Base-by-base conservation (phyloP, 805 yeast species). In the Pichia sporocuriosa region DNA sequence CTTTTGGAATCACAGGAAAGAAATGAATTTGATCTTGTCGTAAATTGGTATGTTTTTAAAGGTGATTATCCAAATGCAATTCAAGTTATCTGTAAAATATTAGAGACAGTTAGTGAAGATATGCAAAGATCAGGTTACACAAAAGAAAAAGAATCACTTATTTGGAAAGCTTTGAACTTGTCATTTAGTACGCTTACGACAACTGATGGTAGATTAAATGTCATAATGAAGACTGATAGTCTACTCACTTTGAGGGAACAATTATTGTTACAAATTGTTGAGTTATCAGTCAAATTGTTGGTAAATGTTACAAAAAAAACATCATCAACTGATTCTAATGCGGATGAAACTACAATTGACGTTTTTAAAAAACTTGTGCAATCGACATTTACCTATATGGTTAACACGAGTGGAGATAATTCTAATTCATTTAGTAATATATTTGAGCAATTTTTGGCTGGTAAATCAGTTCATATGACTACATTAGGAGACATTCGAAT, bases 401-500 rank as follows among this genome's bases (percentile, higher is more conserved):
- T 70, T 20, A 63, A 62, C 44, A 45, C 57, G 10, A 49, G 55
- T 28, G 45, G 51, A 24, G 54, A 54, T 27, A 38, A 52, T 12
- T 48, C 62, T 1, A 52, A 52, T 29, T 71, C 81, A 1, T 75
- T 84, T 46, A 60, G 77, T 39, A 62, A 65, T 15, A 77, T 82
- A 2, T 70, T 82, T 49, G 70, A 77, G 24, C 59, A 63, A 32
- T 77, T 82, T 43, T 59, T 84, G 28, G 71, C 69, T 31, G 59
- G 73, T 4, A 67, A 80, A 2, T 56, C 69, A 1, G 68, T 70
- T 3, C 62, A 68, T 16, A 55, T 70, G 22, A 72, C 83, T 6
- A 75, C 77, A 7, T 54, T 82, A 4, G 73, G 79, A 0, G 81
- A 81, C 48, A 71, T 84, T 13, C 66, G 79, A 31, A 68, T 69